Evolutionary conservation across 257 asterid genomes (phyloP).

Genomic region (Solanum bukasovii): DNA sequence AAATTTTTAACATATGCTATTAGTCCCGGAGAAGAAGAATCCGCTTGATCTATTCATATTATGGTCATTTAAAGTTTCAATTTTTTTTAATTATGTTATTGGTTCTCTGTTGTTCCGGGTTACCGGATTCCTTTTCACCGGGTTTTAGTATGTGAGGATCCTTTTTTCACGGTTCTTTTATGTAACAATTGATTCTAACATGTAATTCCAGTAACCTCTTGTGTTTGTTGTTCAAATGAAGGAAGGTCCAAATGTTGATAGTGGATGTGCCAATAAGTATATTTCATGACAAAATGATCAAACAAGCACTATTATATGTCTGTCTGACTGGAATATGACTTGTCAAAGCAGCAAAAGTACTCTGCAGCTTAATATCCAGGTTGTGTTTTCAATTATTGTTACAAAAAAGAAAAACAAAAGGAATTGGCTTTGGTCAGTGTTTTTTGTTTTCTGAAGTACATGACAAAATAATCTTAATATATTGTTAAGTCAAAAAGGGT

Average conservation of each 20-base stretch:
- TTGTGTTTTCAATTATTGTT: not conserved
- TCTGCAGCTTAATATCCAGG: not conserved
- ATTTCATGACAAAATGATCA: not conserved
- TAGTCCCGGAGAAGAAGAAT: slow-evolving; percentile 27
- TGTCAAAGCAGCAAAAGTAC: not conserved
- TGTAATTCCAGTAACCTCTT: not conserved
- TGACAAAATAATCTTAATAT: not conserved
- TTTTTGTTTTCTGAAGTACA: not conserved
- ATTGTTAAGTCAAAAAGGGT: slow-evolving; percentile 16
- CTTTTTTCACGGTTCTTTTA: not conserved
- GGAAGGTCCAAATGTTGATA: not conserved
- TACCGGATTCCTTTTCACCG: slow-evolving; percentile 13
- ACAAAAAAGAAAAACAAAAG: not conserved
- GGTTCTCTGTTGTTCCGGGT: slow-evolving; percentile 14
- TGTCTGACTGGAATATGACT: not conserved
- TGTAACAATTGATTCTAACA: not conserved
- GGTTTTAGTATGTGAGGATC: not conserved
- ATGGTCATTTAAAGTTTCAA: not conserved
- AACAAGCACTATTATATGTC: not conserved
- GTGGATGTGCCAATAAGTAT: not conserved
- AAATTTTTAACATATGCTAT: not conserved
- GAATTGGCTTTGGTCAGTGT: not conserved
- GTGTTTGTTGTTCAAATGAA: not conserved
- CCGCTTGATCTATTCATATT: slow-evolving; percentile 9
- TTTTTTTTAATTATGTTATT: slow-evolving; percentile 6